Percentiles rank a stretch among this genome's conserved stretches.
phyloP scores from a whole-genome alignment of 495 filamentous ascomycete genomes.

The Neurospora pannonica region DNA sequence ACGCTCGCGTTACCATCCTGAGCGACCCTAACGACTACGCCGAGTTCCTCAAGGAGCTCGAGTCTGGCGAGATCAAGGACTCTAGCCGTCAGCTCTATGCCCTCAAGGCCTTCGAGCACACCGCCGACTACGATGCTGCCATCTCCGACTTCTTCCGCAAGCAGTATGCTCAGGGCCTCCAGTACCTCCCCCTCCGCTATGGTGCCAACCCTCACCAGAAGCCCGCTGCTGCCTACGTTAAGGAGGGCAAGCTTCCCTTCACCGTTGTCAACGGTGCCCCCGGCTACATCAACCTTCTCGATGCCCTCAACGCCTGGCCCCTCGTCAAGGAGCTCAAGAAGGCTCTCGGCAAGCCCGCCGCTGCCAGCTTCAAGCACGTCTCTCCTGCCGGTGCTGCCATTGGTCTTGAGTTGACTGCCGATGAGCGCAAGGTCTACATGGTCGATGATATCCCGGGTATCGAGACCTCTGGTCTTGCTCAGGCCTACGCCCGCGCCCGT shows the following conservation, averaged over 20 bases:
- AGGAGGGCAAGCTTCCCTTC: slow-evolving; percentile 72
- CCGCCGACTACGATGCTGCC: slow-evolving; percentile 90
- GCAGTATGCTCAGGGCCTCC: slow-evolving; percentile 79
- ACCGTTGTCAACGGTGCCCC: slow-evolving; percentile 88
- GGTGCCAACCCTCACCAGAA: slow-evolving; percentile 97
- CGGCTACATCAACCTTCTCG: slow-evolving; percentile 93
- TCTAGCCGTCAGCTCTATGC: slow-evolving; percentile 76
- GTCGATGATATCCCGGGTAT: slow-evolving; percentile 89
- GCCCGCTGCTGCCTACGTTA: slow-evolving; percentile 74
- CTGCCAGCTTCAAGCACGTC: slow-evolving; percentile 98
- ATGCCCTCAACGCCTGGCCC: slow-evolving; percentile 93
- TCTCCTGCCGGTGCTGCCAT: slow-evolving; percentile 95
- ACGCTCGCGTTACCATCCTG: slow-evolving; percentile 85
- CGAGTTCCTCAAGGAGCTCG: slow-evolving; percentile 83
- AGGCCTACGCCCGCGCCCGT: slow-evolving; percentile 89
- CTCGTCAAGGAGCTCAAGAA: slow-evolving; percentile 93
- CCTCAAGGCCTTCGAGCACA: slow-evolving; percentile 95
- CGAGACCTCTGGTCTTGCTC: slow-evolving; percentile 73
- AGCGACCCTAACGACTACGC: slow-evolving; percentile 89
- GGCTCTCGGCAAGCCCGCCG: slow-evolving; percentile 78
- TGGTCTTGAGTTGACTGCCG: slow-evolving; percentile 71
- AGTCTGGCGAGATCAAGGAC: slow-evolving; percentile 76
- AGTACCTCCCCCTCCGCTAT: slow-evolving; percentile 82
- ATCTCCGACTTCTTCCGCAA: slow-evolving; percentile 97
- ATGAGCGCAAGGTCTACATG: slow-evolving; percentile 95